phyloP scores from a whole-genome alignment of 768 basidiomycete species.

The Pulveroboletus frians region DNA sequence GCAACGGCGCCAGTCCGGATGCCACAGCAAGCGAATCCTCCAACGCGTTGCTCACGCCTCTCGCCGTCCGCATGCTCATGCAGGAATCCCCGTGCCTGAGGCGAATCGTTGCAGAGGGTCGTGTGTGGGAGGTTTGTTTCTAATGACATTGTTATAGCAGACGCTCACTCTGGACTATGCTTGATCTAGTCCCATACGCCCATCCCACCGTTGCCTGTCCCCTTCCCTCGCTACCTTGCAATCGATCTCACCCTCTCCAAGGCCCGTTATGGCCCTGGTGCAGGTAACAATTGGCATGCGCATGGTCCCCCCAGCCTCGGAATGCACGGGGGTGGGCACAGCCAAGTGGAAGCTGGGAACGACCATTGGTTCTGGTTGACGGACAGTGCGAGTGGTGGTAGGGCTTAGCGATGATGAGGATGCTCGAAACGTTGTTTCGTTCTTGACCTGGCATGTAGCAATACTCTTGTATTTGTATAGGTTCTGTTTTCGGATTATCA shows the following conservation, averaged over 20 bases:
- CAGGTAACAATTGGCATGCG: slow-evolving; percentile 5
- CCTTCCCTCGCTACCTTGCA: slow-evolving; percentile 1
- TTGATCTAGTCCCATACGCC: slow-evolving; percentile 14
- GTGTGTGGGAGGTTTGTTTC: slow-evolving; percentile 51
- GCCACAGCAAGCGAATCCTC: not conserved
- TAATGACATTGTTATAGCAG: not conserved
- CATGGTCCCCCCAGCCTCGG: slow-evolving; percentile 17
- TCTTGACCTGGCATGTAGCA: not conserved
- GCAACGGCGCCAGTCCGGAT: not conserved
- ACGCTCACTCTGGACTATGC: not conserved
- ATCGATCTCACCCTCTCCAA: slow-evolving; percentile 14
- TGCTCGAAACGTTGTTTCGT: not conserved
- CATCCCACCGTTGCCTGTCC: slow-evolving; percentile 1
- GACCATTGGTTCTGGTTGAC: slow-evolving; percentile 25
- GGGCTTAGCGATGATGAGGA: not conserved
- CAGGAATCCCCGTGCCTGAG: slow-evolving; percentile 37
- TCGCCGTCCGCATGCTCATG: slow-evolving; percentile 40
- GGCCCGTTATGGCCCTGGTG: slow-evolving; percentile 11
- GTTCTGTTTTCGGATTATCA: not conserved
- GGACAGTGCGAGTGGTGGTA: slow-evolving; percentile 9
- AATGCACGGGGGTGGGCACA: slow-evolving; percentile 12
- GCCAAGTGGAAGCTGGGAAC: slow-evolving; percentile 15
- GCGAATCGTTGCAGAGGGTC: slow-evolving; percentile 44
- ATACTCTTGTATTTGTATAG: not conserved
- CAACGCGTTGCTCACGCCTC: slow-evolving; percentile 35